A percentile compares a stretch with the other conserved stretches of the same genome.
phyloP scores from a whole-genome alignment of 805 yeast genomes.

The Lachancea fermentati region DNA sequence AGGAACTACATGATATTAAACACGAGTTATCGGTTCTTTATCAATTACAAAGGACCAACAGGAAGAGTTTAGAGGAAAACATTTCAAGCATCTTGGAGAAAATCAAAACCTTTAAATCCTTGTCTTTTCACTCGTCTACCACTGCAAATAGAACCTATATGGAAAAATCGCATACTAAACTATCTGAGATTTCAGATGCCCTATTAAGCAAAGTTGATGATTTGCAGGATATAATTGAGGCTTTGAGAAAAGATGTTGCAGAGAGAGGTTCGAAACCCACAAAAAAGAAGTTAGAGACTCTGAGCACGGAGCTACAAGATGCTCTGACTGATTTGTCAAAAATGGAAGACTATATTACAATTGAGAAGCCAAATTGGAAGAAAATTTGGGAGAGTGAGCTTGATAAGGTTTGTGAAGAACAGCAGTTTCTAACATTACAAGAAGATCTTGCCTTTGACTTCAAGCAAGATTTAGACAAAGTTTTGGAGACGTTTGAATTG shows the following conservation, averaged over 20 bases:
- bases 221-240: slow-evolving; percentile 86
- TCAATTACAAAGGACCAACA: slow-evolving; percentile 47
- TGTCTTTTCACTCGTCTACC: slow-evolving; percentile 35
- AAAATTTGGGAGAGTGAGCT: slow-evolving; percentile 88
- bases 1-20: slow-evolving; percentile 40
- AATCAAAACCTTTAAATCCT: slow-evolving; percentile 46
- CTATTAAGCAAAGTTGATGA: slow-evolving; percentile 81
- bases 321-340: slow-evolving; percentile 49
- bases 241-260: slow-evolving; percentile 84
- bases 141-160: slow-evolving; percentile 49
- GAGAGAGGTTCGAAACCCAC: slow-evolving; percentile 82
- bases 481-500: slow-evolving; percentile 72
- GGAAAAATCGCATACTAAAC: slow-evolving; percentile 64
- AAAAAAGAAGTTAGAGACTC: slow-evolving; percentile 60
- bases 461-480: slow-evolving; percentile 73
- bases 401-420: slow-evolving; percentile 88
- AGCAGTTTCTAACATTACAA: slow-evolving; percentile 83
- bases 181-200: slow-evolving; percentile 71
- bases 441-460: slow-evolving; percentile 79
- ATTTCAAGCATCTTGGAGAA: slow-evolving; percentile 41
- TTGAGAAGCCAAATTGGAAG: slow-evolving; percentile 83
- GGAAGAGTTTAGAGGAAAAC: slow-evolving; percentile 37
- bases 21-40: slow-evolving; percentile 55
- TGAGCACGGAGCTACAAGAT: slow-evolving; percentile 55
- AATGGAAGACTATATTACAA: slow-evolving; percentile 55